Percentiles rank a stretch among this genome's conserved stretches.
Evolutionary conservation across 208 protist genomes (phyloP).

Genomic region (Angomonas ambiguus): DNA sequence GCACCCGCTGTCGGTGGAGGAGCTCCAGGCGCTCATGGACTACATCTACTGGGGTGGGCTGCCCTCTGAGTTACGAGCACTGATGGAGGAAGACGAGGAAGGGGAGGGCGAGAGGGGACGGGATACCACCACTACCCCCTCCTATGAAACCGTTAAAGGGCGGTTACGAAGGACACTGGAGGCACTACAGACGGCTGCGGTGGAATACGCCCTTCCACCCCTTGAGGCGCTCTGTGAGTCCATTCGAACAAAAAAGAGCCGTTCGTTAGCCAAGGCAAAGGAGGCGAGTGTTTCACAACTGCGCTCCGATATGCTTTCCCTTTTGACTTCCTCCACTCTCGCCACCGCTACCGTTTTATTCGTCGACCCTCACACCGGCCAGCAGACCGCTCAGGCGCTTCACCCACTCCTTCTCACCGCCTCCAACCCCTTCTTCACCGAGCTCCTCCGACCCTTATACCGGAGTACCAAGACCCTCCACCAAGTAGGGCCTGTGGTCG

Average conservation of each 20-base stretch:
- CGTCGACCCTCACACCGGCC: conserved; percentile 73
- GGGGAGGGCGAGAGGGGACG: conserved; percentile 3
- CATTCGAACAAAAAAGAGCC: conserved; percentile 31
- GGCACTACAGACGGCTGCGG: conserved; percentile 30
- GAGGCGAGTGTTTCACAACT: conserved; percentile 35
- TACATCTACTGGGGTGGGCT: conserved; percentile 77
- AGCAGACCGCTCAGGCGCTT: conserved; percentile 45
- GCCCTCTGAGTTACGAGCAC: conserved; percentile 31
- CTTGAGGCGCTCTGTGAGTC: conserved; percentile 44
- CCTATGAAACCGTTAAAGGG: conserved; percentile 12
- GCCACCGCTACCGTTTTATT: conserved; percentile 75
- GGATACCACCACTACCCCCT: not conserved
- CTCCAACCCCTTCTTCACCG: conserved; percentile 59
- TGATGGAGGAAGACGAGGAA: conserved; percentile 41
- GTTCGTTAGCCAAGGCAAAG: conserved; percentile 31
- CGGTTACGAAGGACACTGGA: conserved; percentile 26
- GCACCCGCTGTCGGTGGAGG: conserved; percentile 40
- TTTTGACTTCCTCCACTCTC: conserved; percentile 23
- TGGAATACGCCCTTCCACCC: conserved; percentile 39
- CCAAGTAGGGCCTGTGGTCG: conserved; percentile 48
- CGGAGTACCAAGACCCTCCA: conserved; percentile 35
- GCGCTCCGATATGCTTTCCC: conserved; percentile 41
- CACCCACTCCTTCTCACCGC: conserved; percentile 63
- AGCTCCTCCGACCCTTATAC: conserved; percentile 67
- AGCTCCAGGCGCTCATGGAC: conserved; percentile 49